Evolutionary conservation across 306 rosid genomes (phyloP).

Genomic region (Canavalia ensiformis): DNA sequence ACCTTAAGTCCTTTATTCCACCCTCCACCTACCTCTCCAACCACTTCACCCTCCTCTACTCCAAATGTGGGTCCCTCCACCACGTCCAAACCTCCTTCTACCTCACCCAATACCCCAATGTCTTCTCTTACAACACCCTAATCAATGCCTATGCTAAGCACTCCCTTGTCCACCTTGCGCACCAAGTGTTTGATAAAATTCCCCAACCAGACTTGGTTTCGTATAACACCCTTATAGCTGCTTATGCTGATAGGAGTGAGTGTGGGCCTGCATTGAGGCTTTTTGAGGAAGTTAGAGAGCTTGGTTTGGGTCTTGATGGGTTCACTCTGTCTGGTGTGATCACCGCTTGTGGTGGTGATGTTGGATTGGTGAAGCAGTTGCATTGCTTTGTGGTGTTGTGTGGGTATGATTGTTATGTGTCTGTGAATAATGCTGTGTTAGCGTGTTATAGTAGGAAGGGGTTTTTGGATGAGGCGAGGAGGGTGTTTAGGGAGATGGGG

Average conservation of each 20-base stretch:
- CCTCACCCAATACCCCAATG: conserved; percentile 51
- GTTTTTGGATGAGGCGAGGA: conserved; percentile 50
- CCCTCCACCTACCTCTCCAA: conserved; percentile 56
- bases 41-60: conserved; percentile 56
- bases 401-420: conserved; percentile 69
- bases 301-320: conserved; percentile 63
- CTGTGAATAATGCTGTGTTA: conserved; percentile 69
- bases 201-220: conserved; percentile 59
- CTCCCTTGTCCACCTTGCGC: conserved; percentile 49
- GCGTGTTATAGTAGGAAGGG: conserved; percentile 68
- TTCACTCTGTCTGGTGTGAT: conserved; percentile 70
- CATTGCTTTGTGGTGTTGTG: conserved; percentile 53
- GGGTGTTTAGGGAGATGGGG: conserved; percentile 62
- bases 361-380: conserved; percentile 64
- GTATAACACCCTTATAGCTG: conserved; percentile 62
- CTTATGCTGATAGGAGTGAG: conserved; percentile 67
- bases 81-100: conserved; percentile 42
- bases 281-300: conserved; percentile 58
- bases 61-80: conserved; percentile 57
- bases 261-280: conserved; percentile 53
- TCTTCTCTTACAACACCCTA: conserved; percentile 78
- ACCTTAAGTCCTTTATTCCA: conserved; percentile 61
- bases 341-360: conserved; percentile 47
- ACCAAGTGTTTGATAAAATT: conserved; percentile 54
- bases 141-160: conserved; percentile 56